Evolutionary conservation across 164 flowering plant species (phyloP).

Genomic region (Berberis thunbergii): DNA sequence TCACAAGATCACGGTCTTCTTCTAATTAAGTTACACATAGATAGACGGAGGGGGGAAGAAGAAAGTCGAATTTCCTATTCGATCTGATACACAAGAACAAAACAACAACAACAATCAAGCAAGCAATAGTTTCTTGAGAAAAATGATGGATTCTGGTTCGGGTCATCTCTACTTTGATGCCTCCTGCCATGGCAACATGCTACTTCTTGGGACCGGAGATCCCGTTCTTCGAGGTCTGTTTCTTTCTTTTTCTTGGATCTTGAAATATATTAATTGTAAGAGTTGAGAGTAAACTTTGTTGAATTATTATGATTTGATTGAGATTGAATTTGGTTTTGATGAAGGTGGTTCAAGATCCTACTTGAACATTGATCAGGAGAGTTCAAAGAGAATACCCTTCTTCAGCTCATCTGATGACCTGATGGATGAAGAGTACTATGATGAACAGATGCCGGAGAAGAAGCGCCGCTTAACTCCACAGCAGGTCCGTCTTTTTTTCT

Average conservation of each 20-base stretch:
- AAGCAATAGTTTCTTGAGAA: no score
- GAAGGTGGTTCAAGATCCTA: conserved; percentile 35
- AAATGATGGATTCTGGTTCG: neutral
- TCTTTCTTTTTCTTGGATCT: neutral
- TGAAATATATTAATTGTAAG: neutral
- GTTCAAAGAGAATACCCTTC: conserved; percentile 46
- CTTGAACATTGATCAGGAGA: conserved; percentile 38
- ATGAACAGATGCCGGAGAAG: conserved; percentile 75
- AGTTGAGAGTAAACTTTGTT: neutral
- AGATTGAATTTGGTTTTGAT: neutral
- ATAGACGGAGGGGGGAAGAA: neutral
- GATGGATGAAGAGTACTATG: conserved; percentile 65
- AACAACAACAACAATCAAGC: no score
- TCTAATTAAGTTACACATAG: conserved; percentile 2
- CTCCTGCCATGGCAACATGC: conserved; percentile 47
- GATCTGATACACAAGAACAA: no score
- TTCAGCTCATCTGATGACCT: conserved; percentile 55
- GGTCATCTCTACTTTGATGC: conserved; percentile 50
- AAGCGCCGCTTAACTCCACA: conserved; percentile 76
- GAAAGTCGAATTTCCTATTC: neutral
- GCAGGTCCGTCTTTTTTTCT: conserved; percentile 35
- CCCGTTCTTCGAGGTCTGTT: conserved; percentile 38
- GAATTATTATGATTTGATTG: neutral
- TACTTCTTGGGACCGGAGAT: conserved; percentile 50
- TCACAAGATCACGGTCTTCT: conserved; percentile 72